phyloP scores from a whole-genome alignment of 129 eudicot species.

The Heracleum sosnowskyi region DNA sequence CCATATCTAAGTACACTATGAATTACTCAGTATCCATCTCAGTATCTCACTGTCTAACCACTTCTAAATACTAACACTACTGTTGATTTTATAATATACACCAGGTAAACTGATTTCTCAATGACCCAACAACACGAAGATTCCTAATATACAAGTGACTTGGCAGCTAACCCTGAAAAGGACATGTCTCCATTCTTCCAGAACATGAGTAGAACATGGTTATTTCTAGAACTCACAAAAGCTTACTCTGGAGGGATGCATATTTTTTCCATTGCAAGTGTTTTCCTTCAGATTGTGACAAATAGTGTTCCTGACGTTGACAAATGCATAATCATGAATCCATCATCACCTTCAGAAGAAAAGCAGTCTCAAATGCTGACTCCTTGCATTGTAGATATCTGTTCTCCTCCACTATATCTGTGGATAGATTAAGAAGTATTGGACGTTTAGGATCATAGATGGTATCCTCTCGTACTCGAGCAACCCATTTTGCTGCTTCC shows the following conservation, averaged over 20 bases:
- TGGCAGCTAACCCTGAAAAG: not conserved
- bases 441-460: slow-evolving; percentile 69
- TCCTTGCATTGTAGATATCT: slow-evolving; percentile 74
- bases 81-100: not conserved
- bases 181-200: not conserved
- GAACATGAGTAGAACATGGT: not conserved
- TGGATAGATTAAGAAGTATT: slow-evolving; percentile 52
- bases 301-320: not conserved
- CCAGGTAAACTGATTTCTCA: not conserved
- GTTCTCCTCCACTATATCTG: slow-evolving; percentile 75
- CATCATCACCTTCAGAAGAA: slow-evolving; percentile 60
- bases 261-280: not conserved
- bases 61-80: not conserved
- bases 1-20: not conserved
- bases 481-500: slow-evolving; percentile 99
- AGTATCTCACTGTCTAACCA: not conserved
- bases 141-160: slow-evolving; percentile 2
- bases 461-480: slow-evolving; percentile 69
- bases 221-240: not conserved
- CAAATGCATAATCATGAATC: slow-evolving; percentile 28
- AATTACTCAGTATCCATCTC: not conserved
- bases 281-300: not conserved
- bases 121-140: not conserved
- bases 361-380: slow-evolving; percentile 80
- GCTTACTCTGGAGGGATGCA: slow-evolving; percentile 11